These are phyloP conservation scores for Pleurotus giganteus DNA, from an alignment of 768 basidiomycete genomes.

Conservation along the genomic window DNA sequence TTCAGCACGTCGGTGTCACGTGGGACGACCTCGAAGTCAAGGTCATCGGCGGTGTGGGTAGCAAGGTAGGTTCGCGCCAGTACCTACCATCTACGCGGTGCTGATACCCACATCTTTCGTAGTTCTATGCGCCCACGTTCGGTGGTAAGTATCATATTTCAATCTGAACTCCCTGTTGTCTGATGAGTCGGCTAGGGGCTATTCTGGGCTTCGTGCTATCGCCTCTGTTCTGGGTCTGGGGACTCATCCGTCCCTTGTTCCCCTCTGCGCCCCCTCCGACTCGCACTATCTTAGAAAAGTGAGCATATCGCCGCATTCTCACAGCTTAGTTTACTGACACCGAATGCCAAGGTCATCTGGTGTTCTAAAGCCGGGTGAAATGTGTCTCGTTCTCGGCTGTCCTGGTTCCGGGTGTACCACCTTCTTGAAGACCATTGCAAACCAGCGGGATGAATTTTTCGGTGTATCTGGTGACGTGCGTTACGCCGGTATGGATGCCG, in stretches of 20 bases:
- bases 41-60: slow-evolving; percentile 51
- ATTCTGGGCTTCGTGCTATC: slow-evolving; percentile 50
- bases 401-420: slow-evolving; percentile 86
- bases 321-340: neutral
- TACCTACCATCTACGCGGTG: neutral
- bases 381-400: slow-evolving; percentile 83
- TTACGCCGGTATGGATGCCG: slow-evolving; percentile 77
- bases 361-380: slow-evolving; percentile 74
- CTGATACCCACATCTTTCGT: neutral
- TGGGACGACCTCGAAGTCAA: slow-evolving; percentile 71
- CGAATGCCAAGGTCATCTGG: slow-evolving; percentile 51
- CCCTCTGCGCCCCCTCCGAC: slow-evolving; percentile 36
- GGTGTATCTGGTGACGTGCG: slow-evolving; percentile 68
- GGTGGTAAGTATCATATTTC: slow-evolving; percentile 35
- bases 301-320: slow-evolving; percentile 9
- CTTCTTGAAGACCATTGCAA: slow-evolving; percentile 82
- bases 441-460: slow-evolving; percentile 65
- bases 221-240: slow-evolving; percentile 49
- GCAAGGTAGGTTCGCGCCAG: slow-evolving; percentile 42
- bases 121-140: slow-evolving; percentile 62
- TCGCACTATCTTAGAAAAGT: slow-evolving; percentile 62
- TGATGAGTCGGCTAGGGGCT: slow-evolving; percentile 38
- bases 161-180: neutral
- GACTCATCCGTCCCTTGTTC: slow-evolving; percentile 36
- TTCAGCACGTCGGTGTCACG: slow-evolving; percentile 67